phyloP scores from a whole-genome alignment of 345 rosid genomes.

The Salix viminalis region DNA sequence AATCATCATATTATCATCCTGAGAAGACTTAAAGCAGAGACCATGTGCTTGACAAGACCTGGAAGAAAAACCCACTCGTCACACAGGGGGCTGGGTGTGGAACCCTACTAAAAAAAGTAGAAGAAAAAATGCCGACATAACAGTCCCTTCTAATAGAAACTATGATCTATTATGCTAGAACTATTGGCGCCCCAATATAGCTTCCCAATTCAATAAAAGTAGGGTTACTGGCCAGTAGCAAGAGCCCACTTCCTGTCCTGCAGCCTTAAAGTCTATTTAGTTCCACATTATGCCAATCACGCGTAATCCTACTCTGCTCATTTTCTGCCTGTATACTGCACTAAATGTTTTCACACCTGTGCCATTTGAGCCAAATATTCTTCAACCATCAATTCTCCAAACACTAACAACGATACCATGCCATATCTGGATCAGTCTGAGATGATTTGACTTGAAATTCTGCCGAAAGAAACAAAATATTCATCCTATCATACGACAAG shows the following conservation, averaged over 20 bases:
- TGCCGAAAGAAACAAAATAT: neutral
- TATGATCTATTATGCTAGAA: constrained; percentile 22
- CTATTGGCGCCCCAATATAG: constrained; percentile 9
- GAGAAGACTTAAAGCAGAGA: constrained; percentile 28
- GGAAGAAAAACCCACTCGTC: constrained; percentile 19
- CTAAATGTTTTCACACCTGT: neutral
- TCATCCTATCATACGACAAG: neutral
- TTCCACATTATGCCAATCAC: constrained; percentile 20
- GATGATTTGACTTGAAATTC: constrained; percentile 2
- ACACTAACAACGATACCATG: neutral
- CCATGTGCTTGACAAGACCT: constrained; percentile 34
- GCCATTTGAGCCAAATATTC: constrained; percentile 9
- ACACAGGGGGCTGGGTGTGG: constrained; percentile 20
- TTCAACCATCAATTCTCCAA: constrained; percentile 9
- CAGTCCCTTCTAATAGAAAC: constrained; percentile 17
- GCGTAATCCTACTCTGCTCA: neutral
- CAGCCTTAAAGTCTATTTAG: constrained; percentile 21
- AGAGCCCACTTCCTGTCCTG: constrained; percentile 20
- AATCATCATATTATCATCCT: constrained; percentile 17
- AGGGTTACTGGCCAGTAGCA: neutral
- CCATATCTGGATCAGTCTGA: constrained; percentile 16
- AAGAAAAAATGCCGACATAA: constrained; percentile 21
- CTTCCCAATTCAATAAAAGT: neutral
- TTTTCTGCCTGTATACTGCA: constrained; percentile 6
- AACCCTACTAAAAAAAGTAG: constrained; percentile 24